phyloP scores from a whole-genome alignment of 2,329 filamentous ascomycete species.

The Venturia aucupariae region DNA sequence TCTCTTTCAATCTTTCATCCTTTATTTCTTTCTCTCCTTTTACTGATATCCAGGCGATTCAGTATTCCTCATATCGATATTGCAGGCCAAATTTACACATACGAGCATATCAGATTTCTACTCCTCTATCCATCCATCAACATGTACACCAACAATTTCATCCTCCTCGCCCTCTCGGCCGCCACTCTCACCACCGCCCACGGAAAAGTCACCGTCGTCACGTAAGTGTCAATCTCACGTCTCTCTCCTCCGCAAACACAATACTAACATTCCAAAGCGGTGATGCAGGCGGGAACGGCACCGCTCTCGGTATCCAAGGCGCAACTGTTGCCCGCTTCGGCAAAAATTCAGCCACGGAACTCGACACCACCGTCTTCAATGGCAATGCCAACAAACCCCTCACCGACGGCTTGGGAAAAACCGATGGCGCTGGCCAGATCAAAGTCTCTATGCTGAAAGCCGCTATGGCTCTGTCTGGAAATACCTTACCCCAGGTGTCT shows the following conservation, averaged over 20 bases:
- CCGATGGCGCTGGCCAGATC: constrained; percentile 30
- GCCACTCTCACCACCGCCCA: constrained; percentile 17
- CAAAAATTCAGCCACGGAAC: constrained; percentile 33
- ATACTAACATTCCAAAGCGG: constrained; percentile 17
- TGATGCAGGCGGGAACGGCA: constrained; percentile 34
- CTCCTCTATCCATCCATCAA: neutral
- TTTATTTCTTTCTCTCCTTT: neutral
- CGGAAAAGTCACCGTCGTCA: constrained; percentile 17
- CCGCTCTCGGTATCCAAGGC: constrained; percentile 35
- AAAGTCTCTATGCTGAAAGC: constrained; percentile 24
- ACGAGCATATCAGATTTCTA: neutral
- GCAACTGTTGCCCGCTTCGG: constrained; percentile 34
- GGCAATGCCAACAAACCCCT: constrained; percentile 23
- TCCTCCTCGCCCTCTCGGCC: neutral
- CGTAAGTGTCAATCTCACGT: neutral
- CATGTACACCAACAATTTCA: constrained; percentile 1
- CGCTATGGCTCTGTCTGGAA: constrained; percentile 30
- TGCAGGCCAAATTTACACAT: neutral
- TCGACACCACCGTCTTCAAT: constrained; percentile 38
- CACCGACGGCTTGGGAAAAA: constrained; percentile 32
- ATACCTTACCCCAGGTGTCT: constrained; percentile 33
- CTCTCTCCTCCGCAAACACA: neutral
- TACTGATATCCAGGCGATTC: neutral
- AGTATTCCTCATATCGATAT: neutral
- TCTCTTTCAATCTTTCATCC: neutral